phyloP scores from a whole-genome alignment of 495 filamentous ascomycete genomes.

The Talaromyces ruber region DNA sequence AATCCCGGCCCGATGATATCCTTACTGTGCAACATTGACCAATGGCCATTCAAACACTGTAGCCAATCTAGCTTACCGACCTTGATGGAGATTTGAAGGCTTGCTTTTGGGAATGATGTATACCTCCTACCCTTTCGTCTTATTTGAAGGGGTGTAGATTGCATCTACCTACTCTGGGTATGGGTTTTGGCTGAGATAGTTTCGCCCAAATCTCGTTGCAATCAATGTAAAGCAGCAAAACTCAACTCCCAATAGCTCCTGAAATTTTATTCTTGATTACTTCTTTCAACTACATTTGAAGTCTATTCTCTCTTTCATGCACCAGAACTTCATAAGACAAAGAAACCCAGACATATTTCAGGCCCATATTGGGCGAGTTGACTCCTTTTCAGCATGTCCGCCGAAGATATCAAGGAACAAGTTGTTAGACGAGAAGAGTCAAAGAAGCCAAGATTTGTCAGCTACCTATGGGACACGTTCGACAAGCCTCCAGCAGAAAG shows the following conservation, averaged over 20 bases:
- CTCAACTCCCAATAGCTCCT: neutral
- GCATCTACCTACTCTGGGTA: neutral
- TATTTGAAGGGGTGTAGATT: neutral
- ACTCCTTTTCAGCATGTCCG: neutral
- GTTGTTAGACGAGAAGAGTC: constrained; percentile 12
- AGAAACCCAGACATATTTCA: neutral
- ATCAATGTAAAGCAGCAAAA: neutral
- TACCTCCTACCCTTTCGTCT: neutral
- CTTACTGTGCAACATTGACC: constrained; percentile 1
- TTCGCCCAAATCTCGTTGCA: neutral
- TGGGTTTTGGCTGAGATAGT: neutral
- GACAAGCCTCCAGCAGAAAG: constrained; percentile 54
- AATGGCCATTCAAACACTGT: neutral
- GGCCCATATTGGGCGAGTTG: neutral
- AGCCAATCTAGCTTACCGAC: neutral
- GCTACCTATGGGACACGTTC: constrained; percentile 51
- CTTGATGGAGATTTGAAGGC: neutral
- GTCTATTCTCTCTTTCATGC: neutral
- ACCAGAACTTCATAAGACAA: neutral
- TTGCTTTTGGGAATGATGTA: neutral
- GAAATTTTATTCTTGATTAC: neutral
- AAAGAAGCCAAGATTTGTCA: constrained; percentile 30
- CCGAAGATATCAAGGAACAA: neutral
- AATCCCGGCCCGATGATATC: neutral
- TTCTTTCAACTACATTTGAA: neutral